These are phyloP conservation scores for Candida sp. DNA, from an alignment of 1,139 yeast genomes.

Conservation along the genomic window DNA sequence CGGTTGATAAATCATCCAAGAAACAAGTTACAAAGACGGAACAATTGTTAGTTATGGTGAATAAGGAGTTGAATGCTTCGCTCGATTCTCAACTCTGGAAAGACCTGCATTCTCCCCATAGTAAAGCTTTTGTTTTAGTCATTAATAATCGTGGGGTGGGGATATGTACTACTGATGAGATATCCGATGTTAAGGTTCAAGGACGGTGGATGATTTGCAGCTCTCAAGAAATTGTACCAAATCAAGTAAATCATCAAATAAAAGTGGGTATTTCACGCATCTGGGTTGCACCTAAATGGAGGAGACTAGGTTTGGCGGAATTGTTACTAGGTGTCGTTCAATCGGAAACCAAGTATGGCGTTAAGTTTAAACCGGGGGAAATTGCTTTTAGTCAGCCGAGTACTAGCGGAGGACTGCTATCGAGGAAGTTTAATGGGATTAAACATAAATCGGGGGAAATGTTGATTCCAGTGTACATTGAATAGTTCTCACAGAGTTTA, in stretches of 20 bases:
- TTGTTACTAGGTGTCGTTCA: constrained; percentile 39
- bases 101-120: constrained; percentile 13
- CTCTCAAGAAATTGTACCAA: constrained; percentile 32
- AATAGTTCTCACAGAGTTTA: constrained; percentile 8
- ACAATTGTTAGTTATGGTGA: constrained; percentile 44
- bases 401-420: constrained; percentile 54
- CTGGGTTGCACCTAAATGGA: constrained; percentile 54
- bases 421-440: constrained; percentile 48
- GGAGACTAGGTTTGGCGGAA: constrained; percentile 50
- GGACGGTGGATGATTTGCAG: constrained; percentile 48
- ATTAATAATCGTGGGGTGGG: constrained; percentile 47
- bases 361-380: constrained; percentile 32
- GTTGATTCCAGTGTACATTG: constrained; percentile 50
- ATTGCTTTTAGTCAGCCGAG: constrained; percentile 77
- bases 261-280: constrained; percentile 62
- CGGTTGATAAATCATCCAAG: constrained; percentile 14
- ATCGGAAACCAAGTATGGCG: constrained; percentile 50
- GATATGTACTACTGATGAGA: constrained; percentile 43
- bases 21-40: constrained; percentile 21
- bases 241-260: constrained; percentile 23
- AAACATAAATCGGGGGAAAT: constrained; percentile 47
- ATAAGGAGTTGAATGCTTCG: constrained; percentile 58
- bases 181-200: constrained; percentile 16
- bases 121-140: constrained; percentile 47
- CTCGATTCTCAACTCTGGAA: constrained; percentile 50